A percentile compares a stretch with the other conserved stretches of the same genome.
Conservation (phyloP, 495 filamentous ascomycete species). For the Astrothelium macrocarpum region DNA sequence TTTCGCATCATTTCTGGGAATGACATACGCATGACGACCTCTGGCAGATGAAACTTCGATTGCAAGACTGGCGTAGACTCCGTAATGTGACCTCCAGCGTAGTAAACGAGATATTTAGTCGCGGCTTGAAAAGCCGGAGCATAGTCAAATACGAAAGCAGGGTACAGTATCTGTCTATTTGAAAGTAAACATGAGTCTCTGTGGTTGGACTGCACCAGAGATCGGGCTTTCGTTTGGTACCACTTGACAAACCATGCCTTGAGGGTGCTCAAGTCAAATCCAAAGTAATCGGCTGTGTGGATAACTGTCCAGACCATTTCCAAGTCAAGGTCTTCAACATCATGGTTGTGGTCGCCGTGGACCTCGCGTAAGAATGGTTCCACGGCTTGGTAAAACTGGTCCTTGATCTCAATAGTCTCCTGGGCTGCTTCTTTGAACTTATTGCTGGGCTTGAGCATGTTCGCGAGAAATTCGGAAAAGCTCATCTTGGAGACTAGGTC, state of each 20-base stretch:
- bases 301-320: conserved; percentile 13
- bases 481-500: background rate
- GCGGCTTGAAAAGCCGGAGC: conserved; percentile 7
- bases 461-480: conserved; percentile 3
- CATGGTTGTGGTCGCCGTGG: conserved; percentile 5
- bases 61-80: conserved; percentile 7
- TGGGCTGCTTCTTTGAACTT: conserved; percentile 6
- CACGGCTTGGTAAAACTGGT: background rate
- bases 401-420: conserved; percentile 10
- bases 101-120: conserved; percentile 15
- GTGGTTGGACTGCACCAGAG: background rate
- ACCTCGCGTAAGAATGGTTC: conserved; percentile 11
- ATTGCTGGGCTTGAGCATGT: background rate
- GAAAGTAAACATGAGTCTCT: background rate
- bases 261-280: background rate
- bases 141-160: conserved; percentile 13
- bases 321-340: conserved; percentile 1
- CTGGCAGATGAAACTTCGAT: conserved; percentile 3
- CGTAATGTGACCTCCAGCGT: conserved; percentile 9
- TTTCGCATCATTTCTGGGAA: background rate
- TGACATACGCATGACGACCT: conserved; percentile 10
- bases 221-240: background rate
- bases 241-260: conserved; percentile 13
- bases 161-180: conserved; percentile 9
- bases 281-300: conserved; percentile 12